phyloP scores from a whole-genome alignment of 768 basidiomycete genomes.

The Boletus reticuloceps region DNA sequence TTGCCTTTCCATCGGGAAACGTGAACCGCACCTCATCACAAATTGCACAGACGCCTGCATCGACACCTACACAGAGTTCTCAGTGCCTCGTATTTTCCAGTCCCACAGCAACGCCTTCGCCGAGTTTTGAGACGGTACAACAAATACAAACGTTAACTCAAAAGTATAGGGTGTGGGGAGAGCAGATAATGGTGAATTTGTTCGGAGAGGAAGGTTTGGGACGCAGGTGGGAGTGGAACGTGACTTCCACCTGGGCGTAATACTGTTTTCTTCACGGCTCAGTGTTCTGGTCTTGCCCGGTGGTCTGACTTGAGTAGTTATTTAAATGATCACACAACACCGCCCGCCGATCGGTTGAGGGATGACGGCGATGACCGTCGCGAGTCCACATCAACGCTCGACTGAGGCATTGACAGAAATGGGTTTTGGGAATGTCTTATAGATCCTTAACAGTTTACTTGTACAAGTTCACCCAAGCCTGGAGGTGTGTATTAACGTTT shows the following conservation, averaged over 20 bases:
- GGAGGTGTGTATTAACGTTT: too few relatives aligned
- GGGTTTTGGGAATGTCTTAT: too few relatives aligned
- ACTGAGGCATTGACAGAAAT: too few relatives aligned
- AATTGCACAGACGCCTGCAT: conserved; percentile 19
- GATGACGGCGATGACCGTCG: too few relatives aligned
- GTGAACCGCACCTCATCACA: conserved; percentile 20
- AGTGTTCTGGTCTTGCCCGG: not conserved
- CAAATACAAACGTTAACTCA: conserved; percentile 9
- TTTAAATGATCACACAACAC: too few relatives aligned
- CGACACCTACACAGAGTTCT: conserved; percentile 15
- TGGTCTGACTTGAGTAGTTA: too few relatives aligned
- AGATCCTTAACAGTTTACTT: too few relatives aligned
- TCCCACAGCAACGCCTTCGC: conserved; percentile 11
- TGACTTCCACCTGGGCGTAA: conserved; percentile 4
- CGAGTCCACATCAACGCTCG: too few relatives aligned
- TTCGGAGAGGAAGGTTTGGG: conserved; percentile 9
- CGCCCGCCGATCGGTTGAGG: too few relatives aligned
- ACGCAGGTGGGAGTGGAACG: conserved; percentile 5
- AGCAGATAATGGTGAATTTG: conserved; percentile 5
- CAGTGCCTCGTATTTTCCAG: conserved; percentile 12
- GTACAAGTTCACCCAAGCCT: too few relatives aligned
- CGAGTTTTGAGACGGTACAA: conserved; percentile 13
- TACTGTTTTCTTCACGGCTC: not conserved
- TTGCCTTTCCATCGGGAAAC: conserved; percentile 25
- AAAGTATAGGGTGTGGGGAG: conserved; percentile 16